Conservation (phyloP, 1,139 yeast genomes). For the Casaregolazyma suthepensis region DNA sequence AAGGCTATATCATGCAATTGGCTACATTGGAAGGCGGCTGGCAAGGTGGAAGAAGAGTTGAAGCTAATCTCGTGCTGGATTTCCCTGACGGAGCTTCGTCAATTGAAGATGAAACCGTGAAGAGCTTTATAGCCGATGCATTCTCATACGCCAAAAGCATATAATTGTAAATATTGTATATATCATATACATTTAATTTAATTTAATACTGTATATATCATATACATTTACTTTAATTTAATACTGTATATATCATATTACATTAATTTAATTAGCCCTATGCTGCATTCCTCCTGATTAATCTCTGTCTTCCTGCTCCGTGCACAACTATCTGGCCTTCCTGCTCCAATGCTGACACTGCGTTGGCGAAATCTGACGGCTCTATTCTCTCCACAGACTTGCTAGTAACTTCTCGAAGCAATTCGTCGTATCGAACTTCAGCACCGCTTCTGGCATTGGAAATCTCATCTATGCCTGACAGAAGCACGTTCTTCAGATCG, state of each 20-base stretch:
- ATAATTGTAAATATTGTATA: conserved; percentile 1
- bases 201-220: background rate
- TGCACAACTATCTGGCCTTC: conserved; percentile 68
- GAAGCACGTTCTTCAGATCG: conserved; percentile 62
- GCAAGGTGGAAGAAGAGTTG: conserved; percentile 48
- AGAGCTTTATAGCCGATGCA: conserved; percentile 17
- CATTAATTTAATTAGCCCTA: background rate
- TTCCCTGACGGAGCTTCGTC: conserved; percentile 13
- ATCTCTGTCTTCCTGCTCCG: conserved; percentile 70
- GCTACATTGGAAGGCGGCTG: conserved; percentile 52
- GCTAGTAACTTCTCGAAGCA: conserved; percentile 61
- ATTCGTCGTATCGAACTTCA: conserved; percentile 53
- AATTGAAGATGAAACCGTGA: conserved; percentile 14
- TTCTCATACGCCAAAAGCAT: conserved; percentile 12
- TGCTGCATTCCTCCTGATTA: conserved; percentile 44
- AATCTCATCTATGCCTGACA: conserved; percentile 41
- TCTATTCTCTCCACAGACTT: conserved; percentile 65
- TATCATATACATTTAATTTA: background rate
- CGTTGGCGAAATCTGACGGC: conserved; percentile 61
- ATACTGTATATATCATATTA: too few relatives aligned
- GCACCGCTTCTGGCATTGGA: conserved; percentile 34
- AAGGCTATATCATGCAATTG: conserved; percentile 39
- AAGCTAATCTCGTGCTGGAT: conserved; percentile 44
- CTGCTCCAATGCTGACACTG: conserved; percentile 60
- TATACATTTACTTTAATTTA: background rate